Percentiles rank a stretch among this genome's conserved stretches.
Conservation (phyloP, 116 monocot species). For the Zostera marina region DNA sequence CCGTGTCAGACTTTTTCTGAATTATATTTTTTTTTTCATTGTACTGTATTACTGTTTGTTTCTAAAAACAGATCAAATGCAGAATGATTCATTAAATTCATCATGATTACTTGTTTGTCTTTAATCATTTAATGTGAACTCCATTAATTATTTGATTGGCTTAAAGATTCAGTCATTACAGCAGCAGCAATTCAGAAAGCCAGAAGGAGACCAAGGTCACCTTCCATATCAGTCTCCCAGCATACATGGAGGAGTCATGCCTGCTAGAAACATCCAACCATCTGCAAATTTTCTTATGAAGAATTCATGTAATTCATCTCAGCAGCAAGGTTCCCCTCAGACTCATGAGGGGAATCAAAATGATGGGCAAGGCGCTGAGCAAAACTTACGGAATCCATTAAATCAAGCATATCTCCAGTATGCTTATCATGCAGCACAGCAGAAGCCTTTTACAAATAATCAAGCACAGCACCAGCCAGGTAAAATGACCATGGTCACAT, state of each 20-base stretch:
- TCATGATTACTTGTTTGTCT: slow-evolving; percentile 1
- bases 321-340: slow-evolving; percentile 16
- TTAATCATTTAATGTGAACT: background rate
- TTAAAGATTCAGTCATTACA: slow-evolving; percentile 19
- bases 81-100: background rate
- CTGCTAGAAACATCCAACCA: slow-evolving; percentile 21
- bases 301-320: slow-evolving; percentile 14
- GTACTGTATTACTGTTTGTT: too few species aligned
- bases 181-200: slow-evolving; percentile 29
- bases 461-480: slow-evolving; percentile 28
- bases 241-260: slow-evolving; percentile 35
- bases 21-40: too few species aligned
- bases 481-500: slow-evolving; percentile 19
- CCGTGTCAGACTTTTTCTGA: too few species aligned
- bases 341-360: slow-evolving; percentile 25
- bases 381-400: slow-evolving; percentile 32
- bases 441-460: slow-evolving; percentile 30
- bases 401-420: slow-evolving; percentile 64
- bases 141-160: background rate
- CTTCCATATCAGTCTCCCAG: slow-evolving; percentile 19
- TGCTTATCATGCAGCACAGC: slow-evolving; percentile 50
- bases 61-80: too few species aligned
- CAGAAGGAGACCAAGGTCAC: slow-evolving; percentile 30
- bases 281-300: slow-evolving; percentile 24
- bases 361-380: slow-evolving; percentile 29